phyloP scores from a whole-genome alignment of 495 filamentous ascomycete genomes.

The Chaetomidium leptoderma region DNA sequence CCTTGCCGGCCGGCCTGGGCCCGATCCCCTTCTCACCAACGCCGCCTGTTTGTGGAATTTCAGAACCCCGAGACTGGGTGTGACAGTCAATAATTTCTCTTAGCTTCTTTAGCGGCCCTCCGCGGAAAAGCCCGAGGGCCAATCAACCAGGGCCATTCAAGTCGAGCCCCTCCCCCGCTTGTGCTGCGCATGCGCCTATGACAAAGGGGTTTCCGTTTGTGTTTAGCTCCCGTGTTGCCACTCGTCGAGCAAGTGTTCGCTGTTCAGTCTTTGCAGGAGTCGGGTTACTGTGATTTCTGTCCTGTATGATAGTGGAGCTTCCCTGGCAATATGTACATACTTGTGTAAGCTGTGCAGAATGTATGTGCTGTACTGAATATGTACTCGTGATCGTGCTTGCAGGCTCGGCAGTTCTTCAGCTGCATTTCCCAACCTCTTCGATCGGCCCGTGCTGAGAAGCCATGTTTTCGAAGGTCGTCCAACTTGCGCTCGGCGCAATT shows the following conservation, averaged over 20 bases:
- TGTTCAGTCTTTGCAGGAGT: constrained; percentile 4
- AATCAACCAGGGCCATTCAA: constrained; percentile 7
- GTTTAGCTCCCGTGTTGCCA: constrained; percentile 17
- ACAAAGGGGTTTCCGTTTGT: constrained; percentile 22
- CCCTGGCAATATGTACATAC: constrained; percentile 2
- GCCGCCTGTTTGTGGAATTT: constrained; percentile 9
- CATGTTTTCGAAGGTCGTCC: background rate
- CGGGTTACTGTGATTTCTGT: background rate
- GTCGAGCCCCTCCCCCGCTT: constrained; percentile 9
- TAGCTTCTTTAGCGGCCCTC: constrained; percentile 3
- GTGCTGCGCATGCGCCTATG: constrained; percentile 5
- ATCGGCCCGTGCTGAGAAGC: background rate
- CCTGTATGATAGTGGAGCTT: constrained; percentile 13
- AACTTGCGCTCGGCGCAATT: background rate
- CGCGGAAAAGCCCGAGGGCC: background rate
- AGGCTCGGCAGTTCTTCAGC: constrained; percentile 6
- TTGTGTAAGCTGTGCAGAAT: constrained; percentile 5
- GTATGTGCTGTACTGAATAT: too few relatives aligned
- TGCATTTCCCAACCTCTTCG: background rate
- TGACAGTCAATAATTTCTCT: constrained; percentile 2
- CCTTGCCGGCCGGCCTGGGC: background rate
- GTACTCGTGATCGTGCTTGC: constrained; percentile 18
- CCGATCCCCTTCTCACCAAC: background rate
- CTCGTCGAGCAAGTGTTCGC: constrained; percentile 1
- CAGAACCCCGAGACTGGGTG: constrained; percentile 9